These are phyloP conservation scores for Salix purpurea DNA, from an alignment of 345 rosid species.

Conservation along the genomic window DNA sequence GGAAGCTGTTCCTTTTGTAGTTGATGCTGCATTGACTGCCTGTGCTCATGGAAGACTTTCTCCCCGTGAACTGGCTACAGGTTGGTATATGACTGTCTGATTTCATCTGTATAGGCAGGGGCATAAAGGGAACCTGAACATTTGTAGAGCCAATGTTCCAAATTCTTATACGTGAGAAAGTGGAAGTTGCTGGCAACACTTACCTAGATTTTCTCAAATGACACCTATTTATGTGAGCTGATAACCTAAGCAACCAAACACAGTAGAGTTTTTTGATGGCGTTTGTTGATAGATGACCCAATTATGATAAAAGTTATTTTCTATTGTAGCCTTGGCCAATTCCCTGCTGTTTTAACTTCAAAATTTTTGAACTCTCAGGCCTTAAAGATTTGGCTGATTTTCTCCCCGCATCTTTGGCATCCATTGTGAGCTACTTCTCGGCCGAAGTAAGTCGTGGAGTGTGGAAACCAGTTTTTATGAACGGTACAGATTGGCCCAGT, in stretches of 20 bases:
- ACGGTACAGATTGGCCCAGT: constrained; percentile 99
- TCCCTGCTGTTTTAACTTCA: not conserved
- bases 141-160: not conserved
- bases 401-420: constrained; percentile 83
- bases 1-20: constrained; percentile 79
- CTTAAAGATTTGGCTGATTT: constrained; percentile 90
- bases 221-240: not conserved
- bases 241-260: not conserved
- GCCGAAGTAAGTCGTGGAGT: constrained; percentile 96
- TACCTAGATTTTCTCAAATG: not conserved
- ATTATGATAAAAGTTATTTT: not conserved
- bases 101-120: not conserved
- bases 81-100: constrained; percentile 32
- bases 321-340: not conserved
- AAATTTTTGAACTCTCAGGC: constrained; percentile 37
- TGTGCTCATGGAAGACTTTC: constrained; percentile 87
- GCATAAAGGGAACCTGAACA: not conserved
- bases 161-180: constrained; percentile 32
- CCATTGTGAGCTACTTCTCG: constrained; percentile 84
- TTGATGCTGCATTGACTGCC: constrained; percentile 86
- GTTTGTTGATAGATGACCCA: not conserved
- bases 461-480: constrained; percentile 95
- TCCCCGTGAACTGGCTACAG: constrained; percentile 97
- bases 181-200: not conserved
- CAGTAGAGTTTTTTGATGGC: not conserved